Evolutionary conservation across 2,329 filamentous ascomycete species (phyloP).

Genomic region (Ophiosphaerella narmari): DNA sequence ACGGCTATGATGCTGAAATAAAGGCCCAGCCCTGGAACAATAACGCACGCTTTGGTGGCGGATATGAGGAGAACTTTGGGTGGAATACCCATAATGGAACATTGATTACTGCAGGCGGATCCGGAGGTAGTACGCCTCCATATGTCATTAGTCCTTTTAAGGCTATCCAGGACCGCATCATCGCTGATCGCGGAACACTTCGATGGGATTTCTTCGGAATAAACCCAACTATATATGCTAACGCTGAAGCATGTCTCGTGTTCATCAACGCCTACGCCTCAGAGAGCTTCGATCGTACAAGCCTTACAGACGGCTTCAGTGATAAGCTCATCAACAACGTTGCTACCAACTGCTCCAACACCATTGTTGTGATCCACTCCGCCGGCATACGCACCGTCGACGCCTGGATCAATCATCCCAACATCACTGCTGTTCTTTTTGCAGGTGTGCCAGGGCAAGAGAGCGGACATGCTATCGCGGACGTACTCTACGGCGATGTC

Average conservation of each 20-base stretch:
- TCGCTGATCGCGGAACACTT: conserved; percentile 36
- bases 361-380: conserved; percentile 53
- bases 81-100: conserved; percentile 49
- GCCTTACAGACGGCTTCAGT: conserved; percentile 23
- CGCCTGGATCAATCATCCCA: conserved; percentile 73
- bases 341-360: conserved; percentile 54
- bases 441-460: conserved; percentile 81
- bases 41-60: conserved; percentile 43
- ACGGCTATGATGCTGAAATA: conserved; percentile 47
- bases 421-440: conserved; percentile 81
- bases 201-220: conserved; percentile 42
- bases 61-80: conserved; percentile 47
- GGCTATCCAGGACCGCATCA: conserved; percentile 41
- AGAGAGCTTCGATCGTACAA: conserved; percentile 35
- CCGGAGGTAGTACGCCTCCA: conserved; percentile 45
- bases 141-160: conserved; percentile 50
- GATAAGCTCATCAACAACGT: conserved; percentile 51
- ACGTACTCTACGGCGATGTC: conserved; percentile 77
- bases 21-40: conserved; percentile 46
- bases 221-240: conserved; percentile 35
- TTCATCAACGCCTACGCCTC: conserved; percentile 61
- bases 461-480: conserved; percentile 74
- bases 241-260: conserved; percentile 55
- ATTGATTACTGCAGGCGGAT: conserved; percentile 46
- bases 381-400: conserved; percentile 69